phyloP scores from a whole-genome alignment of 352 stramenopile genomes.

The Pilasporangium apinafurcum region DNA sequence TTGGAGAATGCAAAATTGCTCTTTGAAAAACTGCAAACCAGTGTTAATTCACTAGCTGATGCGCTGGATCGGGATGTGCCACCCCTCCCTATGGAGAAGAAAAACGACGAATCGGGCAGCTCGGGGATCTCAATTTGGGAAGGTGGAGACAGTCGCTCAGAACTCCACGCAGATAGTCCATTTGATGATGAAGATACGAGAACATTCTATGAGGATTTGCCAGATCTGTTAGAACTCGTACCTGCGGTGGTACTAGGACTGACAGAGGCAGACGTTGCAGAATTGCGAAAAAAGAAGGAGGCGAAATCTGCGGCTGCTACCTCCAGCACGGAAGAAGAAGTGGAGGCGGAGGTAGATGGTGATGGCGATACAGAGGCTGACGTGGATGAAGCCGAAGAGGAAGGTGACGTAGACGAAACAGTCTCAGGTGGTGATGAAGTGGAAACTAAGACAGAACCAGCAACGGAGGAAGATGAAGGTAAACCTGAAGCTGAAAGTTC shows the following conservation, averaged over 20 bases:
- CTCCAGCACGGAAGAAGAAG: constrained; percentile 12
- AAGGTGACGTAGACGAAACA: constrained; percentile 30
- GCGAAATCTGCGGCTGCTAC: constrained; percentile 8
- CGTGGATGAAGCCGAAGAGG: constrained; percentile 24
- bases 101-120: constrained; percentile 41
- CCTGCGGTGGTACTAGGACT: constrained; percentile 91
- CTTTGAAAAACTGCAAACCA: constrained; percentile 84
- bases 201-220: constrained; percentile 96
- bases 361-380: constrained; percentile 33
- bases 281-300: constrained; percentile 86
- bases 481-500: neutral
- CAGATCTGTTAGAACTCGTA: constrained; percentile 93
- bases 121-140: constrained; percentile 64
- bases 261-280: constrained; percentile 78
- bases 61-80: constrained; percentile 75
- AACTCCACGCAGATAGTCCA: constrained; percentile 74
- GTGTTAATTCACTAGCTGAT: constrained; percentile 74
- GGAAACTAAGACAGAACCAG: constrained; percentile 10
- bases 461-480: constrained; percentile 6
- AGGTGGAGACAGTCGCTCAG: constrained; percentile 51
- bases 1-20: constrained; percentile 66
- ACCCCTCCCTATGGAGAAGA: constrained; percentile 47
- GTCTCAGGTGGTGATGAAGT: constrained; percentile 17
- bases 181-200: constrained; percentile 96
- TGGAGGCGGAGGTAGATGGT: constrained; percentile 24